Evolutionary conservation across 306 rosid genomes (phyloP), one percentile per base, ranked within the genome.

Genomic region (Medicago arabica): DNA sequence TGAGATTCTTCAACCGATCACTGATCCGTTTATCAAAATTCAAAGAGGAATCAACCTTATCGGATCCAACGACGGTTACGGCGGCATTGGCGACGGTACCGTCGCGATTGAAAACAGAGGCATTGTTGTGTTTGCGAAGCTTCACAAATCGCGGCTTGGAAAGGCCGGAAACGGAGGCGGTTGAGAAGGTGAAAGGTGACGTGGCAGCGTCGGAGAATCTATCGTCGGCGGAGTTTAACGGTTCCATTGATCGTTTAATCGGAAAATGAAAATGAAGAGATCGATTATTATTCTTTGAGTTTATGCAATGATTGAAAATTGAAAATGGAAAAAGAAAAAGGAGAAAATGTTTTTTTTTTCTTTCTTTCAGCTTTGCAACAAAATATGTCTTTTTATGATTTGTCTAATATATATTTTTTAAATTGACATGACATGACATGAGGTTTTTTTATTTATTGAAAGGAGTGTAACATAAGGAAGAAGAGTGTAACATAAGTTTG

Each of bases 141-240:
- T 96, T 96, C 15, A 69, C 46, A 47, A 90, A 39, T 79, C 97
- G 79, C 14, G 98, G 98, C 83, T 80, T 88, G 18, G 91, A 57
- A 14, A 81, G 79, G 57, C 88, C 89, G 11, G 89, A 80, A 62
- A 4, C 36, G 36, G 89, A 80, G 62, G 89, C 17, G 72, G 79
- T 81, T 67, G 79, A 80, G 72, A 87, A 86, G 50, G 87, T 82
- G 66, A 86, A 66, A 66, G 75, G 13, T 53, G 78, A 15, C 9
- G 83, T 47, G 9, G 74, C 80, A 8, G 85, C 25, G 0, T 67
- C 73, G n/a, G 89, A 76, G 51, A 84, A 83, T 60, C 87, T 86
- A 72, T 62, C 81, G 78, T 83, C 80, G 5, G 73, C 78, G 51
- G 75, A 81, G 65, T 86, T 85, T 28, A 88, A 75, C 15, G 84